phyloP scores from a whole-genome alignment of 345 rosid genomes.

The Microthlaspi erraticum region DNA sequence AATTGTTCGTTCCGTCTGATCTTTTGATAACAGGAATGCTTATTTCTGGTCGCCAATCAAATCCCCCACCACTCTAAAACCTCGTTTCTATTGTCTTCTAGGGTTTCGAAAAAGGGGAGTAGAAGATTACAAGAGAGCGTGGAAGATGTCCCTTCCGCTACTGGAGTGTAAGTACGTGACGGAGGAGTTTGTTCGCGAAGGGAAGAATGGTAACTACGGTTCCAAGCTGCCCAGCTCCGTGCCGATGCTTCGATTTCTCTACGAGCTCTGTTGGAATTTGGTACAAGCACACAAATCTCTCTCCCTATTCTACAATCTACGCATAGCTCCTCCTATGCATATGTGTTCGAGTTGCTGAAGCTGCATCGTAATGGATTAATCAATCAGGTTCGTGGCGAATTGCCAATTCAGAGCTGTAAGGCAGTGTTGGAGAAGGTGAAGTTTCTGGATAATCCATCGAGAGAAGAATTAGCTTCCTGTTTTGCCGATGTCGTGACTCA shows the following conservation, averaged over 20 bases:
- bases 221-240: slow-evolving; percentile 65
- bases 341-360: slow-evolving; percentile 38
- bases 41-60: slow-evolving; percentile 26
- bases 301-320: slow-evolving; percentile 26
- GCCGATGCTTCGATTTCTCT: slow-evolving; percentile 84
- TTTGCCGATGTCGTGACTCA: slow-evolving; percentile 87
- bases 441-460: slow-evolving; percentile 58
- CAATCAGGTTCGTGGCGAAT: slow-evolving; percentile 92
- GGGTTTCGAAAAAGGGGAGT: slow-evolving; percentile 28
- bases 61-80: slow-evolving; percentile 38
- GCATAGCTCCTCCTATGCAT: neutral
- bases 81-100: slow-evolving; percentile 43
- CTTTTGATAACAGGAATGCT: slow-evolving; percentile 24
- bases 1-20: slow-evolving; percentile 32
- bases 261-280: slow-evolving; percentile 85
- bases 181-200: slow-evolving; percentile 77
- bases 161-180: slow-evolving; percentile 71
- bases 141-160: slow-evolving; percentile 67
- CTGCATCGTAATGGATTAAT: slow-evolving; percentile 34
- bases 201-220: slow-evolving; percentile 68
- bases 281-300: slow-evolving; percentile 46
- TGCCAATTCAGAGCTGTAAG: slow-evolving; percentile 86
- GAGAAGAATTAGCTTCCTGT: slow-evolving; percentile 63
- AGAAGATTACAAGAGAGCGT: neutral
- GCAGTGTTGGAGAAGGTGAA: slow-evolving; percentile 68